Percentiles rank a stretch among this genome's conserved stretches.
Evolutionary conservation across 2,329 filamentous ascomycete genomes (phyloP).

Genomic region (Monosporascus sp.): DNA sequence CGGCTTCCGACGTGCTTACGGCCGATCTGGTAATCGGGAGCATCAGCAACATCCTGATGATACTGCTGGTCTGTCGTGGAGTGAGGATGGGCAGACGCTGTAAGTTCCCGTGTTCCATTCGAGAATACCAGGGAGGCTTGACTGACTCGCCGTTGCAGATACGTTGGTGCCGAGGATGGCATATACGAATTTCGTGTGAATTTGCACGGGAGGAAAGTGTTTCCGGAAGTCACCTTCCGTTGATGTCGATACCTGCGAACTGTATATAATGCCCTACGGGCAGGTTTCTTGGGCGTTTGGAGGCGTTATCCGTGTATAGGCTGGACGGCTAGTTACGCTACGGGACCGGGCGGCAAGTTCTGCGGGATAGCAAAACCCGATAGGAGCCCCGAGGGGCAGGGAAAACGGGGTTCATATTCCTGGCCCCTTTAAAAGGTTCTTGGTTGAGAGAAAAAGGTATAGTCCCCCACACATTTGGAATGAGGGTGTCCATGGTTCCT

Average conservation of each 20-base stretch:
- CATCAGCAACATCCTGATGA: constrained; percentile 46
- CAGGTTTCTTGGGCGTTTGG: not conserved
- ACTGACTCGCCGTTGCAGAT: constrained; percentile 35
- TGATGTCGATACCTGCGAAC: constrained; percentile 25
- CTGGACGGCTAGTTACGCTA: not conserved
- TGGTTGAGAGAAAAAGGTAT: no score
- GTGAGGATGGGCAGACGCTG: constrained; percentile 53
- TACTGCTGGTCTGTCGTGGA: constrained; percentile 58
- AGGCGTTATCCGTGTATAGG: not conserved
- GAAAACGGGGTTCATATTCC: no score
- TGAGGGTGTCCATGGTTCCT: no score
- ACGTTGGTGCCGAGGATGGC: constrained; percentile 62
- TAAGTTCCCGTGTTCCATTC: constrained; percentile 32
- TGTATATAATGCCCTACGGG: not conserved
- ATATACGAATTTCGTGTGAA: constrained; percentile 72
- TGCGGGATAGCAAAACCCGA: no score
- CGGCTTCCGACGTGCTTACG: constrained; percentile 19
- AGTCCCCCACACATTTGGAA: no score
- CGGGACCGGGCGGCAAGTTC: no score
- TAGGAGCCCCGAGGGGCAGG: no score
- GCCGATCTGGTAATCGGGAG: constrained; percentile 25
- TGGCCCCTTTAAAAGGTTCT: no score
- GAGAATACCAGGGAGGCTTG: constrained; percentile 8
- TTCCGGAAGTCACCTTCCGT: constrained; percentile 48
- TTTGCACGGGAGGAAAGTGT: constrained; percentile 52